Conservation (phyloP, 2,329 filamentous ascomycete species). For the Fusarium sp. region DNA sequence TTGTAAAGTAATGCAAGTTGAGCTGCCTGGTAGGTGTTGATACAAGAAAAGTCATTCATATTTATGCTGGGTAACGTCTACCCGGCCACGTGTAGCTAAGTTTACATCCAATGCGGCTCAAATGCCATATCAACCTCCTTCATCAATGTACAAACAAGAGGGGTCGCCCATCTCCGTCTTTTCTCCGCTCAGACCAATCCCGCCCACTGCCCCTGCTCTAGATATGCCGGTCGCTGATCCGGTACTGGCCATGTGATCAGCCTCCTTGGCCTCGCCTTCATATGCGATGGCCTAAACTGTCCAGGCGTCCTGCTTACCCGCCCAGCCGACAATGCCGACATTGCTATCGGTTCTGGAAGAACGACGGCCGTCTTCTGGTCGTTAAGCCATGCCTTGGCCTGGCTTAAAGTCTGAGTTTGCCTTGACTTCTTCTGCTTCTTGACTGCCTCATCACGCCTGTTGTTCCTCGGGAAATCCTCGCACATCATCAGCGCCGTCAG, state of each 20-base stretch:
- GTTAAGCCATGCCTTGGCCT: background rate
- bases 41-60: conserved; percentile 15
- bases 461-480: conserved; percentile 8
- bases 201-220: conserved; percentile 18
- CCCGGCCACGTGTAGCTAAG: conserved; percentile 14
- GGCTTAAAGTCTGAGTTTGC: background rate
- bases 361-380: conserved; percentile 2
- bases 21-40: conserved; percentile 2
- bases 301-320: conserved; percentile 14
- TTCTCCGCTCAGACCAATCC: conserved; percentile 4
- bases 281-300: conserved; percentile 7
- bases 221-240: conserved; percentile 26
- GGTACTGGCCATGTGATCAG: conserved; percentile 33
- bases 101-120: conserved; percentile 30
- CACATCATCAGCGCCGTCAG: conserved; percentile 22
- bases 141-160: background rate
- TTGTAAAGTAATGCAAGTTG: background rate
- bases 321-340: conserved; percentile 12
- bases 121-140: conserved; percentile 4
- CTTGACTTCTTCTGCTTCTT: background rate
- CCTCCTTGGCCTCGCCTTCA: conserved; percentile 23
- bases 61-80: conserved; percentile 4
- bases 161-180: background rate
- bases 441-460: background rate
- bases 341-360: conserved; percentile 3